These are phyloP conservation scores for Tulasnella sp. DNA, from an alignment of 768 basidiomycete genomes.

Conservation along the genomic window DNA sequence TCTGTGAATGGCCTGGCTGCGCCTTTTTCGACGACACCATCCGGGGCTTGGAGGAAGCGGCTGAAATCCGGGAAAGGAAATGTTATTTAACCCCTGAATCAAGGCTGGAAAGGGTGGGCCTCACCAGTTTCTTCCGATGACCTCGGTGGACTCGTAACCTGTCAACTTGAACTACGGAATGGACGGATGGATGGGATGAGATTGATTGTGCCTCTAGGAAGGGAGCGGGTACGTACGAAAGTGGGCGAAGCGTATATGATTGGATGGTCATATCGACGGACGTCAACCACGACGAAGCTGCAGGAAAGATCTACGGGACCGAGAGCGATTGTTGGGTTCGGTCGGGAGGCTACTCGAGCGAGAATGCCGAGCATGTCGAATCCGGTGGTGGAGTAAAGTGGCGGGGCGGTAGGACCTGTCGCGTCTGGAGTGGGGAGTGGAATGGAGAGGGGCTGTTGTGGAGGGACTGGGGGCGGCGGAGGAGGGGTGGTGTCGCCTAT, in stretches of 20 bases:
- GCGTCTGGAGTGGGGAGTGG: neutral
- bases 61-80: conserved; percentile 28
- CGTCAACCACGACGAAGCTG: conserved; percentile 89
- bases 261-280: conserved; percentile 76
- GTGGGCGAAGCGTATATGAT: conserved; percentile 90
- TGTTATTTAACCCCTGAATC: neutral
- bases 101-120: conserved; percentile 29
- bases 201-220: neutral
- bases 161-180: conserved; percentile 53
- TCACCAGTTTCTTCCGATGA: conserved; percentile 82
- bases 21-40: conserved; percentile 57
- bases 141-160: conserved; percentile 72
- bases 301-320: conserved; percentile 93
- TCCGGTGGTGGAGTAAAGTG: conserved; percentile 87
- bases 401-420: conserved; percentile 44
- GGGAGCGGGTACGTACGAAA: conserved; percentile 54
- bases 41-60: conserved; percentile 84
- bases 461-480: neutral
- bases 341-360: conserved; percentile 71
- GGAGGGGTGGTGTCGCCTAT: conserved; percentile 19
- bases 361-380: conserved; percentile 88
- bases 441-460: neutral
- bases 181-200: conserved; percentile 1
- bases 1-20: conserved; percentile 64
- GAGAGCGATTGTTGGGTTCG: conserved; percentile 71